These are phyloP conservation scores for Pseudogymnoascus destructans DNA, from an alignment of 2,329 filamentous ascomycete genomes.

Conservation along the genomic window DNA sequence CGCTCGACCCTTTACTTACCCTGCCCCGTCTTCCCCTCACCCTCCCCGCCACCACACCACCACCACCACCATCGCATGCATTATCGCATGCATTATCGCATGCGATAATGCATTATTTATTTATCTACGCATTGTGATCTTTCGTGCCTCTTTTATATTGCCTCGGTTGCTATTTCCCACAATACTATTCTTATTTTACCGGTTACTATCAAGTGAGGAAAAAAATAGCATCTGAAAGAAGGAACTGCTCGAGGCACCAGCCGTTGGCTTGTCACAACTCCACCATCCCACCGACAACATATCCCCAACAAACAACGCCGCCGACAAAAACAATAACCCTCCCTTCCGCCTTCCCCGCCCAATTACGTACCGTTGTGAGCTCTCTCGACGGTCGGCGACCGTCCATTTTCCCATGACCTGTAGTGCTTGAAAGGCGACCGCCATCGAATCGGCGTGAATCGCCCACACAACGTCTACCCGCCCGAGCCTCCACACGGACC, in stretches of 20 bases:
- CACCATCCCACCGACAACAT: background rate
- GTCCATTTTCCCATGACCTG: background rate
- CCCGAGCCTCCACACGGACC: background rate
- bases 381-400: background rate
- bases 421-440: background rate
- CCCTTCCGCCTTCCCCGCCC: background rate
- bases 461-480: background rate
- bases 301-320: background rate
- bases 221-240: background rate
- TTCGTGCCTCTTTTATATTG: background rate
- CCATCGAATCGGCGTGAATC: background rate
- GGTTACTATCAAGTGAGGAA: background rate
- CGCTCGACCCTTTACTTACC: conserved; percentile 3
- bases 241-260: background rate
- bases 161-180: background rate
- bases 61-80: background rate
- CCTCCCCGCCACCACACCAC: background rate
- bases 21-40: background rate
- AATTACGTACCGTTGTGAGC: background rate
- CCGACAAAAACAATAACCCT: background rate
- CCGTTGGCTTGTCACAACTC: background rate
- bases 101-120: background rate
- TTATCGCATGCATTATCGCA: background rate
- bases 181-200: background rate
- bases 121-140: background rate